These are phyloP conservation scores for Limnomonas spitsbergensis DNA, from an alignment of 139 green algal species.

Conservation along the genomic window DNA sequence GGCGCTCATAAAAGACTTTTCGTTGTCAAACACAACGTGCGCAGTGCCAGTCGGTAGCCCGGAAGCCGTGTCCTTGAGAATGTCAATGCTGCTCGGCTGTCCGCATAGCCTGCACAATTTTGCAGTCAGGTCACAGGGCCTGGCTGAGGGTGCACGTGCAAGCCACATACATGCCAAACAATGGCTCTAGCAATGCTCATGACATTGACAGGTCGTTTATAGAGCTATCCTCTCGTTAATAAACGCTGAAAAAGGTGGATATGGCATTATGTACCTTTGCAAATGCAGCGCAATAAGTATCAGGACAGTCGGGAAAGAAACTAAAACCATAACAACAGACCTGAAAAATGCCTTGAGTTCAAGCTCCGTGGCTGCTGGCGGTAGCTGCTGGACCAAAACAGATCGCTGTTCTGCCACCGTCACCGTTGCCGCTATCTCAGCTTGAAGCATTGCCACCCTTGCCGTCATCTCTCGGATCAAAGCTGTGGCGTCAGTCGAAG, in stretches of 20 bases:
- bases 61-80: not conserved
- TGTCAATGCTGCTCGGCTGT: not conserved
- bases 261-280: not conserved
- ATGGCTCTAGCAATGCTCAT: not conserved
- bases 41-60: not conserved
- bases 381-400: not conserved
- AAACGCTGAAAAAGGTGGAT: not conserved
- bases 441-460: not conserved
- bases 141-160: not conserved
- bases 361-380: not conserved
- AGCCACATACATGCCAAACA: too few species aligned
- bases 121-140: not conserved
- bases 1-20: not conserved
- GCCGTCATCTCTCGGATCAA: not conserved
- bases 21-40: not conserved
- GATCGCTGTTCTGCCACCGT: not conserved
- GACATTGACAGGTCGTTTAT: not conserved
- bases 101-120: not conserved
- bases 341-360: not conserved
- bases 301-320: too few species aligned
- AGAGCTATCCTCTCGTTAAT: not conserved
- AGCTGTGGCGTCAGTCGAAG: not conserved
- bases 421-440: not conserved
- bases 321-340: too few species aligned
- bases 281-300: too few species aligned